Evolutionary conservation across 2,329 filamentous ascomycete species (phyloP), one percentile per base, ranked within the genome.

Genomic region (Chaetomium globosum): DNA sequence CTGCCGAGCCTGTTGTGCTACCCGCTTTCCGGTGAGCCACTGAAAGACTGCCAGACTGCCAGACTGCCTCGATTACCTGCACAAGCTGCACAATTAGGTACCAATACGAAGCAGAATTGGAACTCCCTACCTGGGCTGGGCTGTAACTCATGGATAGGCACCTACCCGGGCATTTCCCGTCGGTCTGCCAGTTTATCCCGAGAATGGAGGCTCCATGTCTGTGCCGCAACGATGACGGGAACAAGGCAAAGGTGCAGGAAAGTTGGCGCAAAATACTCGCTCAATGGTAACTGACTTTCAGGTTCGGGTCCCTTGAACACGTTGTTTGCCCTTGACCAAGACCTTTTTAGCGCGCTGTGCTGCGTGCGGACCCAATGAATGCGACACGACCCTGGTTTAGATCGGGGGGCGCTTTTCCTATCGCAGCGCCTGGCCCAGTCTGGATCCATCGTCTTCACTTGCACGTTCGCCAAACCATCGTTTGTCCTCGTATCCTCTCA

Each of bases 401-500:
- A 49, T 36, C 10, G 48, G 13, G 13, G 21, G 36, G 23, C 43
- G 31, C 46, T 46, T 52, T 53, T 39, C 61, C 54, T 28, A 52
- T 60, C 56, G 21, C 51, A 49, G 62, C 30, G 36, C 49, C 28
- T 55, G 28, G 56, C 30, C 26, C 33, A 52, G 23, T 46, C 61
- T 33, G 54, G 54, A 36, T 48, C 61, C 54, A 33, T 31, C 30
- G 13, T 46, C 13, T 31, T 7, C 49, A 51, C 30, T 30, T 53
- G 48, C 55, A 59, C 36, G 31, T 46, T 46, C 33, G 28, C 61
- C 56, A 64, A 59, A 54, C 55, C 49, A 64, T 36, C 49, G 28
- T 43, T 30, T 30, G 31, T 46, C 39, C 62, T 65, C 63, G 58
- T 61, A 53, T 61, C 56, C 51, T 60, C 39, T 26, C 52, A 53